Evolutionary conservation across 257 asterid genomes (phyloP).

Genomic region (Fraxinus quadrangulata): DNA sequence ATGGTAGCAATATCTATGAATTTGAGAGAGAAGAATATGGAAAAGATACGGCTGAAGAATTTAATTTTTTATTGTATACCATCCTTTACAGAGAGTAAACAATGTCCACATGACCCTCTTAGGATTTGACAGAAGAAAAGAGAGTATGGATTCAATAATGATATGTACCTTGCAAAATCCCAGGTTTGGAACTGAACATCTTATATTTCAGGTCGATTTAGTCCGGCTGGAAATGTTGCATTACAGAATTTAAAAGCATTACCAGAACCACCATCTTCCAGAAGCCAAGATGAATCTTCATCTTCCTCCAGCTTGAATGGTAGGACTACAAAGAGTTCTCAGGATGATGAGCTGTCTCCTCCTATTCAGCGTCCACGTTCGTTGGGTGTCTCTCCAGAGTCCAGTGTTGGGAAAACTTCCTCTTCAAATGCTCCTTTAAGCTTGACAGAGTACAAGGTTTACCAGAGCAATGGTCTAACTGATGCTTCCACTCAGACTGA

Average conservation of each 20-base stretch:
- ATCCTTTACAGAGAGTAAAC: neutral
- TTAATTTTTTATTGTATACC: neutral
- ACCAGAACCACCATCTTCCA: slow-evolving; percentile 78
- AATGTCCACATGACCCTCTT: neutral
- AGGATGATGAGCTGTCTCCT: slow-evolving; percentile 72
- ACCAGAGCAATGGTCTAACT: slow-evolving; percentile 69
- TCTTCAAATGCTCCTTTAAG: slow-evolving; percentile 73
- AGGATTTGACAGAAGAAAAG: neutral
- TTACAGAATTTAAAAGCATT: slow-evolving; percentile 67
- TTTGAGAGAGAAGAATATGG: neutral
- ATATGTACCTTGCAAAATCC: neutral
- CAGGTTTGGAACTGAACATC: slow-evolving; percentile 1
- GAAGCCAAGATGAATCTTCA: slow-evolving; percentile 87
- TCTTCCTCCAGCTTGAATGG: slow-evolving; percentile 82
- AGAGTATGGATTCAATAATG: neutral
- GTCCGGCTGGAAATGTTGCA: slow-evolving; percentile 43
- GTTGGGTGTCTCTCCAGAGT: slow-evolving; percentile 65
- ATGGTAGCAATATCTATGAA: neutral
- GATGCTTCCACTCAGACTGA: slow-evolving; percentile 98
- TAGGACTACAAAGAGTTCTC: slow-evolving; percentile 64
- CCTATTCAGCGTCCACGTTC: slow-evolving; percentile 58
- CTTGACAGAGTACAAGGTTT: slow-evolving; percentile 75
- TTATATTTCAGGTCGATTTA: slow-evolving; percentile 54
- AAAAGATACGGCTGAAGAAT: neutral
- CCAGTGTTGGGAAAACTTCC: slow-evolving; percentile 56